These are phyloP conservation scores for Pseudognaphalium luteoalbum DNA, from an alignment of 129 eudicot species.

Conservation along the genomic window DNA sequence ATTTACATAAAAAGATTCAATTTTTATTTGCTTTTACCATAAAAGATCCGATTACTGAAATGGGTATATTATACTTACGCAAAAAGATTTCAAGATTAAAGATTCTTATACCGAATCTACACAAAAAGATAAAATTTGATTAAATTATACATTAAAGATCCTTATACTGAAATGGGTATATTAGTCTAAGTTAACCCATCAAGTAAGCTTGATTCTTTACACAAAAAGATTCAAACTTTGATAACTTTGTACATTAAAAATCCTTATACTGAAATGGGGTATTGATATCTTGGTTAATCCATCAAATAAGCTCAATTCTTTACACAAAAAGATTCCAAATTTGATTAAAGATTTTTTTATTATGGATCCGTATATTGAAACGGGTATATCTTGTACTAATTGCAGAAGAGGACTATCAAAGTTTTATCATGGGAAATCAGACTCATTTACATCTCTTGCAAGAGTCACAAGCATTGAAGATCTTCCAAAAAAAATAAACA, in stretches of 20 bases:
- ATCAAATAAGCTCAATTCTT: conserved; percentile 58
- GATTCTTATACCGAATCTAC: neutral
- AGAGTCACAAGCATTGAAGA: conserved; percentile 76
- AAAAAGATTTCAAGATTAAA: neutral
- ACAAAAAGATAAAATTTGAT: no score
- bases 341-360: conserved; percentile 1
- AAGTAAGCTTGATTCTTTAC: no score
- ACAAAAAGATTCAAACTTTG: neutral
- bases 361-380: conserved; percentile 3
- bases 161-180: neutral
- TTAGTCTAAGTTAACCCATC: neutral
- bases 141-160: neutral
- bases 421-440: conserved; percentile 78
- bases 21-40: neutral
- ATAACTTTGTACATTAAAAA: neutral
- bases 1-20: neutral
- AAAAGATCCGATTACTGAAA: neutral
- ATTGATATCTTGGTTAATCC: conserved; percentile 19
- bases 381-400: conserved; percentile 8
- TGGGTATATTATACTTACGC: neutral
- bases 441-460: conserved; percentile 74
- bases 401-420: conserved; percentile 80
- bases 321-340: neutral
- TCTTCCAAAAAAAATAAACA: conserved; percentile 56
- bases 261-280: neutral